Percentiles rank a stretch among this genome's conserved stretches.
Conservation (phyloP, 169 alveolate genomes). For the Babesia ovis region DNA sequence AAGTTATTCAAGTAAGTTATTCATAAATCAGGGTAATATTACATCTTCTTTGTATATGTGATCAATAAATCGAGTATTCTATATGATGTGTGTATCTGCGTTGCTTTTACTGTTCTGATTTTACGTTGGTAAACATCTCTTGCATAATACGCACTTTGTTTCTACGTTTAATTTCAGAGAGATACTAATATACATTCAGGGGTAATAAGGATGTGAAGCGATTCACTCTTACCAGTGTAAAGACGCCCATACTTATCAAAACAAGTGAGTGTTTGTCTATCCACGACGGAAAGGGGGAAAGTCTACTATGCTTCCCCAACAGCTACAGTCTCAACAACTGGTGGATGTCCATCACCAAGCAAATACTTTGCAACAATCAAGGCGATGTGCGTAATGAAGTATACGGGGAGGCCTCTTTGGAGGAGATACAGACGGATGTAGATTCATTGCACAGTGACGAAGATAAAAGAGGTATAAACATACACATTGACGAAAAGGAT, state of each 20-base stretch:
- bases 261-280: conserved; percentile 52
- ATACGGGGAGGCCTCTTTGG: conserved; percentile 64
- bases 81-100: too few relatives aligned
- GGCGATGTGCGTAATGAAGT: conserved; percentile 57
- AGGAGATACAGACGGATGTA: conserved; percentile 51
- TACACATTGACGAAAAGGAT: conserved; percentile 58
- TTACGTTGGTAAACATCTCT: too few relatives aligned
- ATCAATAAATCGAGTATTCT: too few relatives aligned
- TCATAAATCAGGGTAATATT: neutral
- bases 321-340: conserved; percentile 52
- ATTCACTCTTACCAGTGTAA: conserved; percentile 9
- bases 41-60: too few relatives aligned
- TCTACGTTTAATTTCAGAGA: too few relatives aligned
- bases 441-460: conserved; percentile 28
- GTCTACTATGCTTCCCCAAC: conserved; percentile 34
- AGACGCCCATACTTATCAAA: conserved; percentile 54
- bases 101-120: too few relatives aligned
- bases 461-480: conserved; percentile 49
- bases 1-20: conserved; percentile 7
- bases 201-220: conserved; percentile 53
- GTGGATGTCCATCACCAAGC: conserved; percentile 67
- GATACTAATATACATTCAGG: too few relatives aligned
- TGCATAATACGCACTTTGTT: too few relatives aligned
- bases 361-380: conserved; percentile 53
- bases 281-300: conserved; percentile 6